Conservation (phyloP, 2,329 filamentous ascomycete genomes). For the Hansfordia pulvinata region DNA sequence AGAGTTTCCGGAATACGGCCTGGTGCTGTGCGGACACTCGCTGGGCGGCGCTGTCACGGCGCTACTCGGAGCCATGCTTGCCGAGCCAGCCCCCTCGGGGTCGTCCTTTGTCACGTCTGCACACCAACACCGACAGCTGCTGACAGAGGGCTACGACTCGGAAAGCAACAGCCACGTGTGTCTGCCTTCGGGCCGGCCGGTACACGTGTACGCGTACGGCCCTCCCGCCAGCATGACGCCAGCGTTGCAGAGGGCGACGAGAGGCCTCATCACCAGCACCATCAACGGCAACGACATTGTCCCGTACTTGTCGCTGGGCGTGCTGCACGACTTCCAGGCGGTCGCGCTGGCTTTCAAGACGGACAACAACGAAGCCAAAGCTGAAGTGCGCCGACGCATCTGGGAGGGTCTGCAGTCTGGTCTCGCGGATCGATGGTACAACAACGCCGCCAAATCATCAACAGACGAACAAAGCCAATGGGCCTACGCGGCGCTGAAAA, state of each 20-base stretch:
- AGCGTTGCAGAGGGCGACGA: constrained; percentile 53
- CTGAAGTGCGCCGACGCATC: constrained; percentile 51
- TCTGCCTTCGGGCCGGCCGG: constrained; percentile 53
- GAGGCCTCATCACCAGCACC: constrained; percentile 61
- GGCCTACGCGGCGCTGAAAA: constrained; percentile 54
- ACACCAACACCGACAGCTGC: constrained; percentile 26
- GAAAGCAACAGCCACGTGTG: constrained; percentile 22
- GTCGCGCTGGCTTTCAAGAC: constrained; percentile 60
- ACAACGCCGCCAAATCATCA: constrained; percentile 21
- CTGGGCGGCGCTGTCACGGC: constrained; percentile 58
- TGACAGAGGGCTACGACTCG: constrained; percentile 14
- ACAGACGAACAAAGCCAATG: constrained; percentile 50
- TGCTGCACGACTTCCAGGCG: constrained; percentile 62
- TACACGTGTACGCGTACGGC: constrained; percentile 71
- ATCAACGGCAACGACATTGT: constrained; percentile 64
- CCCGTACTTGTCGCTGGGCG: constrained; percentile 58
- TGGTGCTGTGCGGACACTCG: constrained; percentile 57
- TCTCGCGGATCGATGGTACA: constrained; percentile 48
- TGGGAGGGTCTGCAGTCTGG: constrained; percentile 52
- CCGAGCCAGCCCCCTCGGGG: constrained; percentile 41
- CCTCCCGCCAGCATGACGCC: constrained; percentile 61
- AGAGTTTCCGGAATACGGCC: constrained; percentile 54
- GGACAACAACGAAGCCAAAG: constrained; percentile 53
- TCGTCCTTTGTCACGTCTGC: constrained; percentile 50
- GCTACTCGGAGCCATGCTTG: constrained; percentile 56